Percentiles rank a stretch among this genome's conserved stretches.
phyloP scores from a whole-genome alignment of 371 early-diverging fungal genomes.

The Mucor mucedo region DNA sequence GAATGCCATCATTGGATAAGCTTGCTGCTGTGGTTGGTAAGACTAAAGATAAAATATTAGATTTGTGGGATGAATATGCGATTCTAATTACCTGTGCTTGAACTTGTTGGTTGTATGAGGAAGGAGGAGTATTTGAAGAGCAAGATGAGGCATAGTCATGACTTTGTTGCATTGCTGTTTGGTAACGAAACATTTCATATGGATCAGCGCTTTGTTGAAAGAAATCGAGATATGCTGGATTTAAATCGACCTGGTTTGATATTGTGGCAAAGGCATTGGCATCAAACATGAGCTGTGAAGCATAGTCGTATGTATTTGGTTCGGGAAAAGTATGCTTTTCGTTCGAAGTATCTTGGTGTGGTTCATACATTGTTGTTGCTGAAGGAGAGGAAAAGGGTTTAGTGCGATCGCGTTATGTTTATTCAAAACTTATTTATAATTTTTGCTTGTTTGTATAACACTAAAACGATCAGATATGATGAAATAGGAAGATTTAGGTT shows the following conservation, averaged over 20 bases:
- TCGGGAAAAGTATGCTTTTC: constrained; percentile 26
- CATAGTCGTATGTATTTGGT: constrained; percentile 29
- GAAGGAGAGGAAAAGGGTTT: neutral
- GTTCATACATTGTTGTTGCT: constrained; percentile 14
- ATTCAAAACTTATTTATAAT: neutral
- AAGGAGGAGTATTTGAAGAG: constrained; percentile 17
- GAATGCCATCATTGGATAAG: constrained; percentile 30
- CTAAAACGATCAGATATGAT: neutral
- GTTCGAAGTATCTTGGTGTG: constrained; percentile 20
- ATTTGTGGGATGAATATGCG: neutral
- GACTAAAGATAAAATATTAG: neutral
- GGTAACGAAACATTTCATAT: constrained; percentile 28
- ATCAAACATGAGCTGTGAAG: constrained; percentile 27
- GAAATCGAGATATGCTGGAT: constrained; percentile 14
- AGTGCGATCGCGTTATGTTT: neutral
- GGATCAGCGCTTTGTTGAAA: constrained; percentile 22
- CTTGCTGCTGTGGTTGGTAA: neutral
- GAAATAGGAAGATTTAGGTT: constrained; percentile 8
- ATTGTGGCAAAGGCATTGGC: constrained; percentile 25
- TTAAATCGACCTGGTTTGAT: constrained; percentile 22
- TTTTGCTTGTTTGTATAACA: constrained; percentile 6
- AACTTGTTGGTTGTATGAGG: constrained; percentile 10
- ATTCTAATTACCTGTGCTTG: constrained; percentile 10
- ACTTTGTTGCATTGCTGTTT: constrained; percentile 24
- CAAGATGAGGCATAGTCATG: constrained; percentile 30